Base-by-base conservation (phyloP, 2,329 filamentous ascomycete species). In the Spiromastix sp. region DNA sequence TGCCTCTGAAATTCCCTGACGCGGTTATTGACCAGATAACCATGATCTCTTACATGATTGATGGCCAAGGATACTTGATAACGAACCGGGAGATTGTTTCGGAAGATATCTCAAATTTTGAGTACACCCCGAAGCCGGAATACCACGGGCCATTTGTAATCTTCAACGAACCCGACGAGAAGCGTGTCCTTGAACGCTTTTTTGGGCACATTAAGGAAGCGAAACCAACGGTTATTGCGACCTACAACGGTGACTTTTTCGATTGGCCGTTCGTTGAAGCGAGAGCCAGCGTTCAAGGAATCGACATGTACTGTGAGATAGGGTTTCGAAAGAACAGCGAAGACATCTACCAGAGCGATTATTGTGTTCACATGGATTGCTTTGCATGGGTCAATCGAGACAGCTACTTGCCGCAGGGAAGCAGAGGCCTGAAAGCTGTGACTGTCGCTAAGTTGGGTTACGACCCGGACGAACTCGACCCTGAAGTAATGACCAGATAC, bases 1-100 rank as follows among this genome's bases (percentile, higher is more conserved):
- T 91, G 11, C 91, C 93, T 2, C 68, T 98, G 36, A 98, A 98
- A 59, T 98, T 98, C 49, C 93, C 91, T 17, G 93, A 98, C 55
- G 80, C 91, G 2, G 74, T 86, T 3, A 80, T 94, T 43, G 91
- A 98, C 62, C 89, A 94, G 57, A 81, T 98, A 54, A 98, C 98
- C 87, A 98, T 98, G 91, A 89, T 98, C 57, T 98, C 93, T 20
- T 98, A 98, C 67, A 98, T 98, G 93, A 96, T 98, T 50, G 91
- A 98, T 49, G 93, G 91, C 0, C 87, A 94, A 61, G 91, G 91
- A 4, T 98, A 96, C 49, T 69, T 98, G 22, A 96, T 98, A 59
- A 98, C 91, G 4, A 98, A 98, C 55, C 78, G 93, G 51, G 87
- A 96, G 55, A 93, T 98, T 41, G 86, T 98, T 7, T 94, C 89